Conservation (phyloP, 495 filamentous ascomycete species). For the Talaromyces borbonicus region DNA sequence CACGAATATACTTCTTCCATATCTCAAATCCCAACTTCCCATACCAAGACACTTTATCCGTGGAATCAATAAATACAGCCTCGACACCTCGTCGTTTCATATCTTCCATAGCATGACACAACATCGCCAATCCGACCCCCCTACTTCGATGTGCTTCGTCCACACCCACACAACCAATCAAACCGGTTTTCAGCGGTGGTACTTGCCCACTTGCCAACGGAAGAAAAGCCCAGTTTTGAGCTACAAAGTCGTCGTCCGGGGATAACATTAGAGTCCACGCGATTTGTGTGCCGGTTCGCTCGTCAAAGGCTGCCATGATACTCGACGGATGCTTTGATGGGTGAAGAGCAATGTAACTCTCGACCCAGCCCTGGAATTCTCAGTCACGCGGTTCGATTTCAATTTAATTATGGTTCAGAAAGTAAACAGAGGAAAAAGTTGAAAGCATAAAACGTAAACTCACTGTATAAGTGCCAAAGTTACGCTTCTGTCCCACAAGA, state of each 20-base stretch:
- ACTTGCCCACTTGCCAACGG: conserved; percentile 21
- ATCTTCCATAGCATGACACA: conserved; percentile 39
- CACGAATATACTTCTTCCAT: conserved; percentile 35
- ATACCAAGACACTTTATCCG: conserved; percentile 40
- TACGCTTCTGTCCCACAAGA: conserved; percentile 31
- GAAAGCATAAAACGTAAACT: conserved; percentile 1
- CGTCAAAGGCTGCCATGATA: conserved; percentile 32
- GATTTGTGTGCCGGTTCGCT: not conserved
- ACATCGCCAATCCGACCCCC: conserved; percentile 37
- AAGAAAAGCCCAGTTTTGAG: conserved; percentile 36
- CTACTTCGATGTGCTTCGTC: conserved; percentile 28
- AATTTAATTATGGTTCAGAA: not conserved
- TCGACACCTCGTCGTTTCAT: conserved; percentile 39
- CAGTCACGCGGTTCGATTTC: not conserved
- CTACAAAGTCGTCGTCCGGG: conserved; percentile 19
- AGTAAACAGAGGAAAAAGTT: too few relatives aligned
- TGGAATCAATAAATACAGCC: conserved; percentile 43
- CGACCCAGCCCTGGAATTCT: conserved; percentile 33
- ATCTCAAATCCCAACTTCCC: conserved; percentile 37
- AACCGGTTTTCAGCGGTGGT: conserved; percentile 27
- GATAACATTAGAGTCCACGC: conserved; percentile 28
- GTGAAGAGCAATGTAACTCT: conserved; percentile 31
- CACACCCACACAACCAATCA: conserved; percentile 43
- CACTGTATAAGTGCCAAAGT: conserved; percentile 33
- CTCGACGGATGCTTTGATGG: conserved; percentile 29